Conservation (phyloP, 1,284 basidiomycete species). For the Microbotryum silenes-acaulis region DNA sequence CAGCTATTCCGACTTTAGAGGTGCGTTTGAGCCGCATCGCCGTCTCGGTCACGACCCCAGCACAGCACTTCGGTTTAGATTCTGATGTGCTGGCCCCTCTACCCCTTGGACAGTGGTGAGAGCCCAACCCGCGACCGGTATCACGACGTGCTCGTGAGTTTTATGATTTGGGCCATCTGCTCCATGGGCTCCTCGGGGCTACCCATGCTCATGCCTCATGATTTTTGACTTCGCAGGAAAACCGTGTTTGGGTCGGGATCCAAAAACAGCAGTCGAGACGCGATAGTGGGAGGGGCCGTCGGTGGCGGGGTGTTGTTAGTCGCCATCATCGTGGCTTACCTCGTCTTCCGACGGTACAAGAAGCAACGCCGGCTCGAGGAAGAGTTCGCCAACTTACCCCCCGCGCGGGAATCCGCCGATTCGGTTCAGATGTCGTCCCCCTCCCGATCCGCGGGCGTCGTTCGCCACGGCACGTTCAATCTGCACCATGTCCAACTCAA, state of each 20-base stretch:
- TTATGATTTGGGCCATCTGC: background rate
- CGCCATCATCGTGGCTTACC: background rate
- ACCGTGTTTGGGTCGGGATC: constrained; percentile 3
- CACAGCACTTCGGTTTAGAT: background rate
- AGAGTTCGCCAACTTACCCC: background rate
- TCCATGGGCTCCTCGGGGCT: background rate
- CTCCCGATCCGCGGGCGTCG: background rate
- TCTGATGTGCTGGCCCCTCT: too few relatives aligned
- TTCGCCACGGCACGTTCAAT: constrained; percentile 22
- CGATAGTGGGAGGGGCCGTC: constrained; percentile 6
- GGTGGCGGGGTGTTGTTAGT: constrained; percentile 13
- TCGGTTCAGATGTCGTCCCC: constrained; percentile 1
- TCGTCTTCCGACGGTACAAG: background rate
- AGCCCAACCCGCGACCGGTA: background rate
- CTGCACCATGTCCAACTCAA: constrained; percentile 19
- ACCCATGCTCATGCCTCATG: background rate
- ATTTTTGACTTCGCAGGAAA: constrained; percentile 3
- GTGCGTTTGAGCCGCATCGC: background rate
- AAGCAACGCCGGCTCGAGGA: background rate
- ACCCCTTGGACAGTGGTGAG: constrained; percentile 1
- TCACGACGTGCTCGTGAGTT: constrained; percentile 15
- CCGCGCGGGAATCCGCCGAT: background rate
- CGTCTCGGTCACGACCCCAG: background rate
- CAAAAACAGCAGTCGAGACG: background rate
- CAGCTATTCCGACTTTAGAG: background rate